These are phyloP conservation scores for Polysphondylium violaceum DNA, from an alignment of 78 protist species.

Conservation along the genomic window DNA sequence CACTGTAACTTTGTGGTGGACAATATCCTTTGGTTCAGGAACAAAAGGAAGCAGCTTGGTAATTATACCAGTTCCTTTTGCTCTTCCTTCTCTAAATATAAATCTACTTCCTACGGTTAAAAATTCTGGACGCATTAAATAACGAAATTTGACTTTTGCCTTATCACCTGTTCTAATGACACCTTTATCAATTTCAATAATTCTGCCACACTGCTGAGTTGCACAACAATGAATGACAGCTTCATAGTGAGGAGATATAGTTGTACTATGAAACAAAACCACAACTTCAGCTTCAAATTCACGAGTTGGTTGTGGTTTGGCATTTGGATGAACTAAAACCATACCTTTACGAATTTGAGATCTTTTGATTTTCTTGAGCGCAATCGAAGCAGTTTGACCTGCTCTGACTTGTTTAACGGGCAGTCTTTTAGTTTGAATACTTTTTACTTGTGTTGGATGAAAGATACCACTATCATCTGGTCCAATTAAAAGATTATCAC, in stretches of 20 bases:
- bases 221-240: constrained; percentile 95
- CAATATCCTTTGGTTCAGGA: neutral
- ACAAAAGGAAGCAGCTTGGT: constrained; percentile 18
- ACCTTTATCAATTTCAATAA: constrained; percentile 75
- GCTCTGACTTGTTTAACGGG: constrained; percentile 86
- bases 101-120: constrained; percentile 81
- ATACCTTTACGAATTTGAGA: constrained; percentile 91
- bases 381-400: constrained; percentile 91
- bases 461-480: constrained; percentile 92
- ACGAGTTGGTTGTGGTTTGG: constrained; percentile 58
- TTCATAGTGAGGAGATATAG: constrained; percentile 91
- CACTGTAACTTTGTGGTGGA: neutral
- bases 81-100: constrained; percentile 95
- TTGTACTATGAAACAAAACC: constrained; percentile 95
- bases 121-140: constrained; percentile 92
- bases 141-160: constrained; percentile 87
- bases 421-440: constrained; percentile 84
- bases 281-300: constrained; percentile 93
- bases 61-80: constrained; percentile 80
- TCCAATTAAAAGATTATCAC: constrained; percentile 88
- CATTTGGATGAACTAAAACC: constrained; percentile 79
- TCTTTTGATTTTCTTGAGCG: constrained; percentile 89
- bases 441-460: constrained; percentile 79
- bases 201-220: constrained; percentile 83
- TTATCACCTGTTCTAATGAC: constrained; percentile 95